A percentile compares a stretch with the other conserved stretches of the same genome.
Conservation (phyloP, 2,329 filamentous ascomycete species). For the Xylariales sp. region DNA sequence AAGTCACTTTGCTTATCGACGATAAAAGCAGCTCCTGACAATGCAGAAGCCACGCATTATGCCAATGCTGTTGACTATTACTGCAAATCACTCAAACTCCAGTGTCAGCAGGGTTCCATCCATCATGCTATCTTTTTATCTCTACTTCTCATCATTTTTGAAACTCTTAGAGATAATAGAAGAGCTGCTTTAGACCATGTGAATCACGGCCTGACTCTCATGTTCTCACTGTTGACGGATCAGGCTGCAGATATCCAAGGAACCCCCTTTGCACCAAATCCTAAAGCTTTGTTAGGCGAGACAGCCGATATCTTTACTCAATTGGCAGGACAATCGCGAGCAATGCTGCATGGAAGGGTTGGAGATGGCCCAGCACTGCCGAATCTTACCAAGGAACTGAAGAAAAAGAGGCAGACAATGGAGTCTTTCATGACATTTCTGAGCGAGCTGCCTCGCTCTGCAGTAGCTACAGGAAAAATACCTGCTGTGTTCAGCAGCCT, state of each 20-base stretch:
- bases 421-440: conserved; percentile 21
- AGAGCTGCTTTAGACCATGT: conserved; percentile 28
- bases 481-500: conserved; percentile 16
- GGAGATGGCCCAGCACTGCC: conserved; percentile 16
- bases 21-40: background rate
- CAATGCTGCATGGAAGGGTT: conserved; percentile 16
- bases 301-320: conserved; percentile 18
- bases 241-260: conserved; percentile 9
- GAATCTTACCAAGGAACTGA: conserved; percentile 15
- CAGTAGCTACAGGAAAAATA: conserved; percentile 8
- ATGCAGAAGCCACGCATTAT: conserved; percentile 20
- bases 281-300: conserved; percentile 16
- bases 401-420: conserved; percentile 15
- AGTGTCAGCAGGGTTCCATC: conserved; percentile 19
- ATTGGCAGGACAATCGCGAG: conserved; percentile 16
- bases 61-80: conserved; percentile 29
- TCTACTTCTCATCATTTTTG: conserved; percentile 25
- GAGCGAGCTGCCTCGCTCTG: conserved; percentile 13
- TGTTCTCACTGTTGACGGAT: conserved; percentile 26
- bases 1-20: conserved; percentile 6
- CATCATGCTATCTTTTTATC: conserved; percentile 27
- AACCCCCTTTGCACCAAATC: conserved; percentile 16
- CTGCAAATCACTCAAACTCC: conserved; percentile 26
- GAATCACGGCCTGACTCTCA: conserved; percentile 28
- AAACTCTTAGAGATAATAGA: conserved; percentile 22